Evolutionary conservation across 2,329 filamentous ascomycete genomes (phyloP).

Genomic region (Fonsecaea pedrosoi): DNA sequence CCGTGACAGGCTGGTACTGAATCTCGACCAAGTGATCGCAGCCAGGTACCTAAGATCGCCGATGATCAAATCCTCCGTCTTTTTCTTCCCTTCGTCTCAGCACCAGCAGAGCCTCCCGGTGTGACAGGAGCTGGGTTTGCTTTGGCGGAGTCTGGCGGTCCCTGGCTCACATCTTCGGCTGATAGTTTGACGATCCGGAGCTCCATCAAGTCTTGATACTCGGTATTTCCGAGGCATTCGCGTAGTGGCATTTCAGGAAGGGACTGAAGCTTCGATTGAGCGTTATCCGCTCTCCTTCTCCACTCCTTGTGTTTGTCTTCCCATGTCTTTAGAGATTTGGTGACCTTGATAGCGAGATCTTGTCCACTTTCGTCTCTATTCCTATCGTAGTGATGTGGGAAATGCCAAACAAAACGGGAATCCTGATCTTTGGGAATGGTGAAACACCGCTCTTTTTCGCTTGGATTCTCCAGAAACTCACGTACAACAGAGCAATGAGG

Average conservation of each 20-base stretch:
- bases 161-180: conserved; percentile 4
- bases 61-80: no score
- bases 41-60: no score
- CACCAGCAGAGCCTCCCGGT: no score
- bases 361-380: not conserved
- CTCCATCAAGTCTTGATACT: conserved; percentile 17
- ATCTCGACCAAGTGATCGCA: no score
- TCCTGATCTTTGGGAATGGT: conserved; percentile 7
- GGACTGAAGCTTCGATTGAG: conserved; percentile 3
- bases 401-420: not conserved
- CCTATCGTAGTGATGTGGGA: not conserved
- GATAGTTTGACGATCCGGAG: conserved; percentile 17
- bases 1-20: no score
- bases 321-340: not conserved
- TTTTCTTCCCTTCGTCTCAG: no score
- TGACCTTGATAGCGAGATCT: not conserved
- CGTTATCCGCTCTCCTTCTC: not conserved
- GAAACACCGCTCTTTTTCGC: conserved; percentile 10
- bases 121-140: no score
- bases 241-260: conserved; percentile 14
- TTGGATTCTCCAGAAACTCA: conserved; percentile 18
- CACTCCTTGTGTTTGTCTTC: not conserved
- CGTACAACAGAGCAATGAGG: conserved; percentile 17
- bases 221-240: conserved; percentile 15
- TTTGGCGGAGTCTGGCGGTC: no score